phyloP scores from a whole-genome alignment of 2,329 filamentous ascomycete species.

The Teratosphaeria pseudoeucalypti region DNA sequence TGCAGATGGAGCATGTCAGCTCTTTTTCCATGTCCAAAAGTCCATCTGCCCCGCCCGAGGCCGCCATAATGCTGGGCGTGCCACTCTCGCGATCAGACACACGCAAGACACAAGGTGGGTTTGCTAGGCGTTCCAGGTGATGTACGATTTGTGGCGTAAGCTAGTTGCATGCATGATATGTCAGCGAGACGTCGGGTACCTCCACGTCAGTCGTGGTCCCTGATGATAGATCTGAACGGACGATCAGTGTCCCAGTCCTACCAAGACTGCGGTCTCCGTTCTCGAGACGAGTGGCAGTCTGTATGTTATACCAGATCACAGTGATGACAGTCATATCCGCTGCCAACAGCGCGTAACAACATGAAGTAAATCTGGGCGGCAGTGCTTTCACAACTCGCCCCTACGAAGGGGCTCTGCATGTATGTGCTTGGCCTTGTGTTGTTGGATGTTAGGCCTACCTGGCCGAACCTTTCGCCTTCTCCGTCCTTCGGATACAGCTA shows the following conservation, averaged over 20 bases:
- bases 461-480: no score
- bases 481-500: no score
- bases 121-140: not conserved
- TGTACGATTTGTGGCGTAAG: not conserved
- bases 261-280: not conserved
- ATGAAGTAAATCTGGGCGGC: not conserved
- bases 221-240: not conserved
- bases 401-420: no score
- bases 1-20: slow-evolving; percentile 56
- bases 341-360: not conserved
- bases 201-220: not conserved
- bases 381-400: not conserved
- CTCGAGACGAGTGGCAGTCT: not conserved
- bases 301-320: not conserved
- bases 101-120: not conserved
- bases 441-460: no score
- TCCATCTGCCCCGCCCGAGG: slow-evolving; percentile 2
- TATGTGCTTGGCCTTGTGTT: no score
- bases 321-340: not conserved
- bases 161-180: slow-evolving; percentile 1
- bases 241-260: not conserved
- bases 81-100: not conserved
- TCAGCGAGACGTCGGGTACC: not conserved
- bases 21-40: slow-evolving; percentile 72
- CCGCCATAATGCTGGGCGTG: slow-evolving; percentile 3